Conservation (phyloP, 2,329 filamentous ascomycete genomes). For the Monascus ruber region DNA sequence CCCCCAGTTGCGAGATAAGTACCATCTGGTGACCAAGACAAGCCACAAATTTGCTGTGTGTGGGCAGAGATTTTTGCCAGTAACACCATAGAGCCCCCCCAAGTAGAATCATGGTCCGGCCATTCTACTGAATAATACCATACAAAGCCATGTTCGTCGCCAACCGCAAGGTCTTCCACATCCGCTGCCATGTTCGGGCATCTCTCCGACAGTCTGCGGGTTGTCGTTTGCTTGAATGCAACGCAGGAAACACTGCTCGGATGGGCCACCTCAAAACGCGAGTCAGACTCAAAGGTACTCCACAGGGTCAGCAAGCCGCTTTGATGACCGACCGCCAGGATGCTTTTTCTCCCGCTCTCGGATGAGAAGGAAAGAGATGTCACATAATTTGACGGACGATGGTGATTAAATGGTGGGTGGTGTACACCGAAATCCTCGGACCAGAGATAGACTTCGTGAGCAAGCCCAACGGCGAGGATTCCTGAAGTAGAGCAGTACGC, state of each 20-base stretch:
- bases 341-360: slow-evolving; percentile 57
- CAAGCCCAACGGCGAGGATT: slow-evolving; percentile 73
- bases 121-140: slow-evolving; percentile 90
- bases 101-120: slow-evolving; percentile 50
- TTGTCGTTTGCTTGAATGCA: slow-evolving; percentile 60
- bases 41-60: slow-evolving; percentile 79
- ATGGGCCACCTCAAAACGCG: slow-evolving; percentile 66
- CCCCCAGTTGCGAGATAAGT: slow-evolving; percentile 73
- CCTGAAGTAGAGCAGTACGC: slow-evolving; percentile 68
- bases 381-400: slow-evolving; percentile 44
- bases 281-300: slow-evolving; percentile 54
- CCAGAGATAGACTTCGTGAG: slow-evolving; percentile 75
- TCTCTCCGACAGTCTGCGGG: slow-evolving; percentile 39
- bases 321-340: slow-evolving; percentile 74
- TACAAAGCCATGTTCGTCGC: slow-evolving; percentile 70
- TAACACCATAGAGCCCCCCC: slow-evolving; percentile 67
- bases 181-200: slow-evolving; percentile 41
- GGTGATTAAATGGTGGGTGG: slow-evolving; percentile 45
- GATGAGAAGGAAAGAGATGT: slow-evolving; percentile 91
- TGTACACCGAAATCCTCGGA: slow-evolving; percentile 62
- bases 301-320: slow-evolving; percentile 66
- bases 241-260: slow-evolving; percentile 65
- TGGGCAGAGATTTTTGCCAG: slow-evolving; percentile 69
- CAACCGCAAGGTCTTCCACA: slow-evolving; percentile 76
- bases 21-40: slow-evolving; percentile 76